Evolutionary conservation across 1,139 yeast species (phyloP).

Genomic region (Blastobotrys raffinosifermentans): DNA sequence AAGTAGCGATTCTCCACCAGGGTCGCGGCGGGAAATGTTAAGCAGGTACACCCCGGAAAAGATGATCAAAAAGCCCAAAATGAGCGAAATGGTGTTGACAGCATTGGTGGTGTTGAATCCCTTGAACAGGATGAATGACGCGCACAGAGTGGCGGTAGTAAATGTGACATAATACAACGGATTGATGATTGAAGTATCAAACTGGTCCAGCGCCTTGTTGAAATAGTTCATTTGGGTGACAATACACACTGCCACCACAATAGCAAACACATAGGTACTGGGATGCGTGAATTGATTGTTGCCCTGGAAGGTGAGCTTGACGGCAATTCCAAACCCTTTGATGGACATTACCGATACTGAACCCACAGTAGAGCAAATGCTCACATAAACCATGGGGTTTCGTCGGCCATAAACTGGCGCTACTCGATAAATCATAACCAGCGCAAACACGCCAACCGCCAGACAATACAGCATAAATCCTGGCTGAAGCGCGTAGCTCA

Average conservation of each 20-base stretch:
- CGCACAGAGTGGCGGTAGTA: conserved; percentile 80
- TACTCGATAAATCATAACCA: conserved; percentile 74
- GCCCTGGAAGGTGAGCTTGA: conserved; percentile 80
- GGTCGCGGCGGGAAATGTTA: conserved; percentile 68
- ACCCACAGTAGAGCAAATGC: conserved; percentile 87
- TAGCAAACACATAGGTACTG: conserved; percentile 74
- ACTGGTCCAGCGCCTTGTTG: conserved; percentile 89
- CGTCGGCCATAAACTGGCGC: conserved; percentile 77
- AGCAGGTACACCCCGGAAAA: conserved; percentile 82
- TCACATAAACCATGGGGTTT: conserved; percentile 85
- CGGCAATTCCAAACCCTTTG: conserved; percentile 90
- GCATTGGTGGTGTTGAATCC: conserved; percentile 84
- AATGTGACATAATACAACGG: conserved; percentile 88
- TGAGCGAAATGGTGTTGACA: conserved; percentile 75
- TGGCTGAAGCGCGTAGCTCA: conserved; percentile 74
- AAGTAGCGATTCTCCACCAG: conserved; percentile 41
- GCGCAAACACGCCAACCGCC: conserved; percentile 57
- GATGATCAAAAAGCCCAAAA: conserved; percentile 81
- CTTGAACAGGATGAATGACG: conserved; percentile 78
- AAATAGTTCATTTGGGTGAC: conserved; percentile 90
- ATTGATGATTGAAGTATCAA: conserved; percentile 87
- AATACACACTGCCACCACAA: conserved; percentile 76
- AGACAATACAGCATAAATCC: conserved; percentile 67
- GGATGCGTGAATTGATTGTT: conserved; percentile 83
- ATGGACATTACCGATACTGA: conserved; percentile 88